Base-by-base conservation (phyloP, 202 grass and related monocot genomes). In the Schoenoplectus triqueter region DNA sequence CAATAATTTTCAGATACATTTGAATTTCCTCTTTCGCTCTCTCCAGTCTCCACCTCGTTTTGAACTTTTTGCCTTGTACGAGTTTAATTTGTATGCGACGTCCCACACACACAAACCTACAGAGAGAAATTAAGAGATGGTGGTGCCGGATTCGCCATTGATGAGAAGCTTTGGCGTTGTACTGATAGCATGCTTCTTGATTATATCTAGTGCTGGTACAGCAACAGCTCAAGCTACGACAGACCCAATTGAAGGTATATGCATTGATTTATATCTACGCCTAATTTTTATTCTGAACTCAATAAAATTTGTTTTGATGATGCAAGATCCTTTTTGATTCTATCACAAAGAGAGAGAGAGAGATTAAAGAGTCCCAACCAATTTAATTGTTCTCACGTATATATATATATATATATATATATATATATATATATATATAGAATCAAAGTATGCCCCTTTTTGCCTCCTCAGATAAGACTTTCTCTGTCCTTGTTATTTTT, bases 171-270 rank as follows among this genome's bases (percentile, higher is more conserved):
- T 82, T 49, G 47, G 59, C 3, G 13, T 64, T 21, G 65, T 82
- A 9, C 40, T 74, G 4, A 7, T 44, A 60, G 18, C 49, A 55
- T 59, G 17, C 77, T 18, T 89, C 13, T 56, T 82, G 48, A 70
- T 86, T 46, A 1, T 82, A 39, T 82, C 80, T 15, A 21, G 7
- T 81, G 82, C 21, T 15, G 87, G 19, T 44, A 89, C 60, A 67
- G 77, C 59, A 18, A 14, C 3, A 66, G 87, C 77, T 21, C 67
- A 77, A 86, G 77, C 77, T 60, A 85, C 6, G 31, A 89, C 87
- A 8, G 48, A 39, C 59, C 77, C 66, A 60, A 20, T 11, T 6
- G 87, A 89, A 86, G 87, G 83, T 70, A 44, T 52, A 15, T 67
- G 31, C 50, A 80, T 10, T 50, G 3, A 22, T 63, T 1, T 21